phyloP scores from a whole-genome alignment of 2,329 filamentous ascomycete species.

The Colletotrichum scovillei region DNA sequence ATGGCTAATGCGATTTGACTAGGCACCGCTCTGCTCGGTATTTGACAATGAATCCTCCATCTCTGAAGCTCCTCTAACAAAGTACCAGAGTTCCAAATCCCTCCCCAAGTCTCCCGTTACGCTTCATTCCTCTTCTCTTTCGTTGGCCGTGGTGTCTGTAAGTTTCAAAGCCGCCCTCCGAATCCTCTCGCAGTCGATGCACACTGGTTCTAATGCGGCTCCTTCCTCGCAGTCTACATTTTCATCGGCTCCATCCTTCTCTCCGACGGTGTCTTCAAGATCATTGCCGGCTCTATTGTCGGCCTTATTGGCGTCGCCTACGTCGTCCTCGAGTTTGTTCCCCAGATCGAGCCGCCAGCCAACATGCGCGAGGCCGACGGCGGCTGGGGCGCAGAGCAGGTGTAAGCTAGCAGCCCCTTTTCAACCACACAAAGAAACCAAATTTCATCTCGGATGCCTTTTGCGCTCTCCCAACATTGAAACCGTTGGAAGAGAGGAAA shows the following conservation, averaged over 20 bases:
- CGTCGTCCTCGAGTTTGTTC: constrained; percentile 78
- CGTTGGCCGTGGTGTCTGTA: constrained; percentile 93
- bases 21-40: constrained; percentile 77
- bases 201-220: constrained; percentile 15
- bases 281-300: constrained; percentile 82
- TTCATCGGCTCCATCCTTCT: constrained; percentile 92
- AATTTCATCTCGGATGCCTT: constrained; percentile 28
- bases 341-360: constrained; percentile 81
- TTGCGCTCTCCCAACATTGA: not conserved
- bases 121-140: constrained; percentile 99
- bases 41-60: constrained; percentile 17
- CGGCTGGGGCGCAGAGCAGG: constrained; percentile 82
- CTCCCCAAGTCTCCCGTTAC: constrained; percentile 91
- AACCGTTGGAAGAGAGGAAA: constrained; percentile 7
- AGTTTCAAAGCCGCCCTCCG: constrained; percentile 51
- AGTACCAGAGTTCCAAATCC: constrained; percentile 86
- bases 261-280: constrained; percentile 72
- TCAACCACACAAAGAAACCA: constrained; percentile 28
- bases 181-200: not conserved
- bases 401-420: constrained; percentile 57
- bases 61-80: constrained; percentile 1
- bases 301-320: constrained; percentile 85
- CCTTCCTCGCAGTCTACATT: constrained; percentile 80
- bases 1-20: constrained; percentile 37
- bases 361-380: constrained; percentile 85